A percentile compares a stretch with the other conserved stretches of the same genome.
phyloP scores from a whole-genome alignment of 805 yeast genomes.

The Candida vaughaniae region DNA sequence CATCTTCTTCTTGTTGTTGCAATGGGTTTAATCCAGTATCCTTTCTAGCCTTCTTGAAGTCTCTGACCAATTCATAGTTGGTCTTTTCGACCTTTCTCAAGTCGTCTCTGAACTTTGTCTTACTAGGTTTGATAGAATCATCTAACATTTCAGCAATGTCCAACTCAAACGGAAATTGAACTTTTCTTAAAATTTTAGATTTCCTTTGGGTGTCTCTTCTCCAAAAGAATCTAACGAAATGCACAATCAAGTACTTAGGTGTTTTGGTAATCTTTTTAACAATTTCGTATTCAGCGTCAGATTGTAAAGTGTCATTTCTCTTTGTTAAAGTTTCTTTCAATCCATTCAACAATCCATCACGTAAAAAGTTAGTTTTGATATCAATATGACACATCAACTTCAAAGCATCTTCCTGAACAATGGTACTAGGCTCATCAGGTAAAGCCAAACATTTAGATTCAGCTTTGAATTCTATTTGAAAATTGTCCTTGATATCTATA shows the following conservation, averaged over 20 bases:
- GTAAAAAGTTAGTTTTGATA: conserved; percentile 79
- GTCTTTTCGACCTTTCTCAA: conserved; percentile 74
- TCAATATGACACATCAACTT: conserved; percentile 90
- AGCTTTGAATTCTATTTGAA: conserved; percentile 65
- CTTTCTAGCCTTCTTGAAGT: conserved; percentile 59
- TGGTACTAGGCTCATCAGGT: conserved; percentile 18
- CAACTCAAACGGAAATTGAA: conserved; percentile 89
- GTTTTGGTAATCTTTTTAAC: conserved; percentile 63
- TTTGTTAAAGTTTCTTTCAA: conserved; percentile 78
- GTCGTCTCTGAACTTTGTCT: conserved; percentile 72
- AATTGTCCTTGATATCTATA: conserved; percentile 53
- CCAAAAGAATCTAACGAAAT: conserved; percentile 96
- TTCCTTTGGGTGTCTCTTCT: conserved; percentile 86
- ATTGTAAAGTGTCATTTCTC: conserved; percentile 63
- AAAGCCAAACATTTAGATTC: conserved; percentile 59
- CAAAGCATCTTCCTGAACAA: conserved; percentile 48
- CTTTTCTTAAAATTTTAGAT: conserved; percentile 91
- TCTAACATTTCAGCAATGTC: conserved; percentile 86
- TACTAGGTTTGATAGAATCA: conserved; percentile 65
- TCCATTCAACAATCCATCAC: conserved; percentile 78
- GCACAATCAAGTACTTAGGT: conserved; percentile 86
- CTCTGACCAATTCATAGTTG: conserved; percentile 68
- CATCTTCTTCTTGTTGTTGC: conserved; percentile 56
- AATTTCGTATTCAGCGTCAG: conserved; percentile 70
- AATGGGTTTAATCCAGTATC: conserved; percentile 40